Conservation (phyloP, 345 rosid species). For the Eucalyptus cloeziana region DNA sequence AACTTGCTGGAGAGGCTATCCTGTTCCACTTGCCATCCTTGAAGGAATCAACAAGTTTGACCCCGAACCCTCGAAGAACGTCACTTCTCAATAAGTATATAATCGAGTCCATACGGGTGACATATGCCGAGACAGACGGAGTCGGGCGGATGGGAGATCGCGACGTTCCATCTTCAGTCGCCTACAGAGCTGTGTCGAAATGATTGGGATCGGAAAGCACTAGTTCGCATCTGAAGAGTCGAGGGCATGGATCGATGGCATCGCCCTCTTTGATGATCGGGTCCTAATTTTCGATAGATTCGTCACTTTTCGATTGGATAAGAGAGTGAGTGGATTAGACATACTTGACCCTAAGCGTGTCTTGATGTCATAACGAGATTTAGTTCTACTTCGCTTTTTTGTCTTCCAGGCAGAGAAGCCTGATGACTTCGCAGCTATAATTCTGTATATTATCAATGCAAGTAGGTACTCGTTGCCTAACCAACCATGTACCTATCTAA, state of each 20-base stretch:
- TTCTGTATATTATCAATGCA: background rate
- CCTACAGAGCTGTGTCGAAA: background rate
- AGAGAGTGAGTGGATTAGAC: background rate
- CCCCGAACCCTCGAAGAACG: background rate
- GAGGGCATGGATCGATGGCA: background rate
- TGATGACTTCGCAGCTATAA: background rate
- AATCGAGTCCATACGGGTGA: background rate
- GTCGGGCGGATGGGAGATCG: background rate
- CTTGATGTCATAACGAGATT: background rate
- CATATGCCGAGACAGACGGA: background rate
- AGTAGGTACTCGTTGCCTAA: background rate
- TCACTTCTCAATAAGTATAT: no score
- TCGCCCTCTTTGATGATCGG: background rate
- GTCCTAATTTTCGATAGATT: background rate
- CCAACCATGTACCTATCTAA: background rate
- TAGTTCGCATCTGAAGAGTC: background rate
- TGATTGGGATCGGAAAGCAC: background rate
- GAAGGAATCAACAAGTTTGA: background rate
- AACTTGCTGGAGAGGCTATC: background rate
- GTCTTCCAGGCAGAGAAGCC: background rate
- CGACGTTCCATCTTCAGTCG: background rate
- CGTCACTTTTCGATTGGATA: background rate
- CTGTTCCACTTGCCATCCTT: background rate
- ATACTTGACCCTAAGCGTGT: background rate
- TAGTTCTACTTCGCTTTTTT: background rate